A percentile compares a stretch with the other conserved stretches of the same genome.
phyloP scores from a whole-genome alignment of 495 filamentous ascomycete genomes.

The Podospora comata region DNA sequence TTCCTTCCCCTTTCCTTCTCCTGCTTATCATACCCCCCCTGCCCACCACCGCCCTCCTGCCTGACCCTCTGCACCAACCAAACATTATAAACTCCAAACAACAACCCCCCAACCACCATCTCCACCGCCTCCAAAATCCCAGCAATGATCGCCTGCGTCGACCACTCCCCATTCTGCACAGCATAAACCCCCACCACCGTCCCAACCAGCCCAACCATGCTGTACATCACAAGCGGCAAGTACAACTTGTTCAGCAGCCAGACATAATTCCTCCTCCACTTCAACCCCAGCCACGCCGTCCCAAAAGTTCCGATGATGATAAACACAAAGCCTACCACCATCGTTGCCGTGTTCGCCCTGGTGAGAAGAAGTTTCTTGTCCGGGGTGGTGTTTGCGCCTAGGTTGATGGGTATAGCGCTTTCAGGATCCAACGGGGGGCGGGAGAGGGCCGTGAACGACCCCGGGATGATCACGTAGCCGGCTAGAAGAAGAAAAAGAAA shows the following conservation, averaged over 20 bases:
- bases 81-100: conserved; percentile 40
- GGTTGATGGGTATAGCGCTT: conserved; percentile 8
- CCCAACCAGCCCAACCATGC: conserved; percentile 45
- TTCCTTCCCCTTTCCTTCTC: neutral
- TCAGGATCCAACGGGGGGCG: conserved; percentile 8
- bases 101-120: conserved; percentile 20
- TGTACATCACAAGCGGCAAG: conserved; percentile 43
- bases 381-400: conserved; percentile 15
- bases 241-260: conserved; percentile 47
- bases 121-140: conserved; percentile 27
- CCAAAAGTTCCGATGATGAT: conserved; percentile 28
- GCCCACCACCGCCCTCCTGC: conserved; percentile 20
- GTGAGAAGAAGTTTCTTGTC: conserved; percentile 15
- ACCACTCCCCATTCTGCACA: conserved; percentile 44
- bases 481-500: conserved; percentile 40
- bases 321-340: conserved; percentile 29
- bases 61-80: conserved; percentile 34
- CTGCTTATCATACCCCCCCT: neutral
- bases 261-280: conserved; percentile 40
- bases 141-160: conserved; percentile 44
- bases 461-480: conserved; percentile 44
- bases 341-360: conserved; percentile 18
- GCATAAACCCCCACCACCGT: conserved; percentile 51
- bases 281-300: conserved; percentile 24
- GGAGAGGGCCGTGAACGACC: conserved; percentile 33